Percentiles rank a stretch among this genome's conserved stretches.
Evolutionary conservation across 2,329 filamentous ascomycete genomes (phyloP).

Genomic region (Thielaviopsis ethacetica): DNA sequence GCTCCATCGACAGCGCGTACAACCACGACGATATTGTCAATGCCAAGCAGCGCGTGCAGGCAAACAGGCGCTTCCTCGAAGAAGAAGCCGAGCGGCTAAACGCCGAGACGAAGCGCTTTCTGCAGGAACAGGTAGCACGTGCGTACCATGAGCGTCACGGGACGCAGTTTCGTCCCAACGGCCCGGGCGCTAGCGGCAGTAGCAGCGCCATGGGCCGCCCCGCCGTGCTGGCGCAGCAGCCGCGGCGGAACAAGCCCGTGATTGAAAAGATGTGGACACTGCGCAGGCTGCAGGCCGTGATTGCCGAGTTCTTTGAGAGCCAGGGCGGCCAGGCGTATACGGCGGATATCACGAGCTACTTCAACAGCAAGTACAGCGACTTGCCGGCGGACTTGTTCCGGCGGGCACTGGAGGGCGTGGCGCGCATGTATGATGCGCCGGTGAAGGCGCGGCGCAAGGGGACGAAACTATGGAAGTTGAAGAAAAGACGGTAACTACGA

Average conservation of each 20-base stretch:
- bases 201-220: slow-evolving; percentile 33
- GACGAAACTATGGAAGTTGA: slow-evolving; percentile 37
- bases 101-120: slow-evolving; percentile 10
- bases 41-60: slow-evolving; percentile 52
- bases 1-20: slow-evolving; percentile 75
- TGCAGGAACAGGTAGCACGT: slow-evolving; percentile 37
- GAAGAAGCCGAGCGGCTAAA: slow-evolving; percentile 32
- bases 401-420: slow-evolving; percentile 60
- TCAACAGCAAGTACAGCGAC: slow-evolving; percentile 11
- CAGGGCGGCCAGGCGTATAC: slow-evolving; percentile 59
- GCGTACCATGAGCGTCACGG: slow-evolving; percentile 36
- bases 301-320: slow-evolving; percentile 50
- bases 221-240: slow-evolving; percentile 29
- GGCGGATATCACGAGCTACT: slow-evolving; percentile 29
- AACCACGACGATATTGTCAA: slow-evolving; percentile 87
- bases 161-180: slow-evolving; percentile 55
- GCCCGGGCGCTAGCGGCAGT: slow-evolving; percentile 30
- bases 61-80: slow-evolving; percentile 63
- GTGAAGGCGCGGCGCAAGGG: slow-evolving; percentile 27
- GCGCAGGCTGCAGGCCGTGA: slow-evolving; percentile 3
- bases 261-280: slow-evolving; percentile 10
- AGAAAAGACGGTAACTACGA: neutral
- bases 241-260: slow-evolving; percentile 28
- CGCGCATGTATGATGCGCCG: slow-evolving; percentile 43
- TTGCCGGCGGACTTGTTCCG: slow-evolving; percentile 40